These are phyloP conservation scores for Trichosporon sp. DNA, from an alignment of 1,284 basidiomycete genomes.

Conservation along the genomic window DNA sequence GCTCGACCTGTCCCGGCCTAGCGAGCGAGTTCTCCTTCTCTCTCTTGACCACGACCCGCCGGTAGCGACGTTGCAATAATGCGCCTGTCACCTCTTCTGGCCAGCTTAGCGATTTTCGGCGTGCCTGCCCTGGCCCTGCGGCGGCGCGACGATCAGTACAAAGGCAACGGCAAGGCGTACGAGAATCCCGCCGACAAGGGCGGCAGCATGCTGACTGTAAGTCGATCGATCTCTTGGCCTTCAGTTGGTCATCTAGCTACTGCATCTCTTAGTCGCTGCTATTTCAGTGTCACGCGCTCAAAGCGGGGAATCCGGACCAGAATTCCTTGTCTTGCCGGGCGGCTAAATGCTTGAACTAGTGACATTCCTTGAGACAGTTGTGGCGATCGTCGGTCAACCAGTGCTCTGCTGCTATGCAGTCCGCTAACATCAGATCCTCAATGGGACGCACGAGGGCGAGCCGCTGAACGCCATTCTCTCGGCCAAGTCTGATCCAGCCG, in stretches of 20 bases:
- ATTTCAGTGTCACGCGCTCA: too few relatives aligned
- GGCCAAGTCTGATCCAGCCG: conserved; percentile 65
- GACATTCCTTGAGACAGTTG: not conserved
- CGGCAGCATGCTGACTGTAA: conserved; percentile 13
- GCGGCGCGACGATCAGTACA: not conserved
- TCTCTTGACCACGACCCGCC: not conserved
- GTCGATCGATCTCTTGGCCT: not conserved
- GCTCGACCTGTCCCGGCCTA: not conserved
- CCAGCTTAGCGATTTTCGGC: not conserved
- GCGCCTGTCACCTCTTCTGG: not conserved
- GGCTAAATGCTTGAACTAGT: not conserved
- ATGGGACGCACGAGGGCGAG: conserved; percentile 70
- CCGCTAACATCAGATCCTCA: conserved; percentile 52
- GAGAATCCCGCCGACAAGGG: conserved; percentile 5
- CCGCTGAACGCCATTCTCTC: conserved; percentile 83
- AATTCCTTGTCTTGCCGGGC: not conserved
- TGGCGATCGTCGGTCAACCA: not conserved
- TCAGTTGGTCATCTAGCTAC: too few relatives aligned
- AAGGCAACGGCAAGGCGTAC: conserved; percentile 1
- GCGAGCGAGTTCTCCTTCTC: not conserved
- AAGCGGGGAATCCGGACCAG: not conserved
- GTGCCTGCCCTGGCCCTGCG: not conserved
- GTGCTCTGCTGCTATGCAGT: too few relatives aligned
- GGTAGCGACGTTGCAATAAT: not conserved
- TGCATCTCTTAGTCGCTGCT: too few relatives aligned